Evolutionary conservation across 2,329 filamentous ascomycete genomes (phyloP).

Genomic region (Nigrospora oryzae): DNA sequence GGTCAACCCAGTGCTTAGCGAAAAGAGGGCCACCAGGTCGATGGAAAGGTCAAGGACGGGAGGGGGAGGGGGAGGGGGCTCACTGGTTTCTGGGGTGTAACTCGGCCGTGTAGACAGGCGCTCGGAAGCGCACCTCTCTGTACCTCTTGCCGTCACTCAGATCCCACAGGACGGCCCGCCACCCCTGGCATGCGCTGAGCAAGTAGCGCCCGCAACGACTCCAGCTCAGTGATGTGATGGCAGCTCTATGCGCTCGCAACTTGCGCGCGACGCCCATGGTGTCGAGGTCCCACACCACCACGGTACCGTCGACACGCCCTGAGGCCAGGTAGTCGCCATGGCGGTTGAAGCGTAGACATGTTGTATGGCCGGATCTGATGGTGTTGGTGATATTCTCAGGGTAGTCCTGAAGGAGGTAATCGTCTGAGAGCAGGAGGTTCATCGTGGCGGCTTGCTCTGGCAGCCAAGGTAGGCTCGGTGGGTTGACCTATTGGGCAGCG

Average conservation of each 20-base stretch:
- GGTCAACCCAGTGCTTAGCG: neutral
- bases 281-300: constrained; percentile 95
- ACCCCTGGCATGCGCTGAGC: constrained; percentile 88
- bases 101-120: constrained; percentile 92
- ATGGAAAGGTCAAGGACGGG: neutral
- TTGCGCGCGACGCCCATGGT: constrained; percentile 96
- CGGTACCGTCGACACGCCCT: constrained; percentile 85
- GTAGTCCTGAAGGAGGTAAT: constrained; percentile 68
- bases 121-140: constrained; percentile 83
- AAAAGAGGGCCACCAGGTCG: too few species aligned
- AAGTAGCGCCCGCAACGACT: constrained; percentile 85
- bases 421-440: constrained; percentile 54
- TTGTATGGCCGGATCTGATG: constrained; percentile 64
- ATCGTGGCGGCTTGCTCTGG: constrained; percentile 23
- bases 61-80: constrained; percentile 18
- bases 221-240: constrained; percentile 94
- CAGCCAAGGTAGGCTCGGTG: too few species aligned
- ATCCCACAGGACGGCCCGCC: constrained; percentile 96
- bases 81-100: constrained; percentile 87
- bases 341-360: constrained; percentile 78
- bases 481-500: too few species aligned
- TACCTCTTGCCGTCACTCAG: constrained; percentile 60
- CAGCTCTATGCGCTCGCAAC: constrained; percentile 83
- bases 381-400: constrained; percentile 84
- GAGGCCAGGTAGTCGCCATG: constrained; percentile 92